These are phyloP conservation scores for Vitis hybrid DNA, from an alignment of 177 flowering plant species.

Conservation along the genomic window DNA sequence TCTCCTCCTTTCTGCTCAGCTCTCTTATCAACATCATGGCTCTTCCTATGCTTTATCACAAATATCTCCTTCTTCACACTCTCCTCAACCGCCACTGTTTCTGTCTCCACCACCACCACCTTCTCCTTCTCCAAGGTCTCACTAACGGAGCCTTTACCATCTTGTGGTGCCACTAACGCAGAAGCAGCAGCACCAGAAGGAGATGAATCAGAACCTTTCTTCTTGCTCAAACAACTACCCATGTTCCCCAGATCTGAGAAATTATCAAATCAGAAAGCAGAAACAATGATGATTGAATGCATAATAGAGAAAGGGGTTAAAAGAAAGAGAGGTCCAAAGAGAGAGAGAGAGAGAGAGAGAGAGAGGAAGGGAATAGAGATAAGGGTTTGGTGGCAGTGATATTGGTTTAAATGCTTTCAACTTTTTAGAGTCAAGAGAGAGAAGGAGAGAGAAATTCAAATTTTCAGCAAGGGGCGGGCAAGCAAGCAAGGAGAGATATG, in stretches of 20 bases:
- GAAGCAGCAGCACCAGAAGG: conserved; percentile 9
- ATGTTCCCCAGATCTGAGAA: conserved; percentile 19
- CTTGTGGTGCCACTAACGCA: background rate
- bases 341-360: background rate
- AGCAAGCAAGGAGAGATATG: background rate
- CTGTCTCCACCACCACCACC: conserved; percentile 6
- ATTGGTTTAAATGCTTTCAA: too few species aligned
- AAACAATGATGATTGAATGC: background rate
- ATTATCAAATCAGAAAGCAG: background rate
- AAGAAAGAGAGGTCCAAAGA: background rate
- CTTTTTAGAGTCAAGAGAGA: background rate
- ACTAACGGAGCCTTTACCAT: too few species aligned
- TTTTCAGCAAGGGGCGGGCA: background rate
- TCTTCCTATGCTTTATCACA: conserved; percentile 57
- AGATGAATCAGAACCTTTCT: conserved; percentile 19
- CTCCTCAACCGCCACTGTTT: conserved; percentile 14
- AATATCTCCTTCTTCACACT: conserved; percentile 55
- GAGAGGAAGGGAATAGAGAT: background rate
- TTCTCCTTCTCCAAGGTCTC: conserved; percentile 16
- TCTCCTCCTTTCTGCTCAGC: conserved; percentile 1
- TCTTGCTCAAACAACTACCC: conserved; percentile 81
- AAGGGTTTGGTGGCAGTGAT: too few species aligned
- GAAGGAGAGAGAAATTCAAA: conserved; percentile 5
- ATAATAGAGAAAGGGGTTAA: background rate
- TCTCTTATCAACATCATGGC: conserved; percentile 38